Percentiles rank a stretch among this genome's conserved stretches.
These are phyloP conservation scores for Mrakia frigida DNA, from an alignment of 768 basidiomycete species.

Conservation along the genomic window DNA sequence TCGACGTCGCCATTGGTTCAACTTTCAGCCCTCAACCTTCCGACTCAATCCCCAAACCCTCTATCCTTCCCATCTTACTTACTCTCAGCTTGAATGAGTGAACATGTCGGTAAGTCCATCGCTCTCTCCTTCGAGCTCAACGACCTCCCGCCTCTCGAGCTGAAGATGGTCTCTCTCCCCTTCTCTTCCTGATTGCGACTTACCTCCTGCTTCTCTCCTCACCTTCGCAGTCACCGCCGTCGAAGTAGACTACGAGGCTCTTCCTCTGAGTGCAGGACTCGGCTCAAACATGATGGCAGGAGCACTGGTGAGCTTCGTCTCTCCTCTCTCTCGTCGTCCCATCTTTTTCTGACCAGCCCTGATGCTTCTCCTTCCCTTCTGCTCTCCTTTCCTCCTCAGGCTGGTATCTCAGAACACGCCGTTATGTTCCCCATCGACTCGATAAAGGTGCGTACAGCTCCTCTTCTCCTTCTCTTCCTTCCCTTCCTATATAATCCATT, in stretches of 20 bases:
- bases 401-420: conserved; percentile 97
- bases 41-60: neutral
- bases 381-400: conserved; percentile 51
- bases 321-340: neutral
- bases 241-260: conserved; percentile 60
- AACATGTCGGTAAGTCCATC: conserved; percentile 17
- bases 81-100: neutral
- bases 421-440: conserved; percentile 99
- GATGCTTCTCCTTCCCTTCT: neutral
- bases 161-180: neutral
- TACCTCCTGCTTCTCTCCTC: neutral
- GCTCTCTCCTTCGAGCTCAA: neutral
- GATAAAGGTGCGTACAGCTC: conserved; percentile 69
- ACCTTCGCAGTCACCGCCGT: conserved; percentile 6
- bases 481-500: neutral
- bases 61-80: neutral
- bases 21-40: neutral
- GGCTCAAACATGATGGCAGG: conserved; percentile 96
- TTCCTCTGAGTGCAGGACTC: conserved; percentile 72
- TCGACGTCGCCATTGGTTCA: neutral
- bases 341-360: neutral
- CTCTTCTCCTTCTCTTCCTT: neutral
- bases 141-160: neutral
- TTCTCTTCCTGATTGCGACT: neutral
- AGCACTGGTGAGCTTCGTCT: conserved; percentile 66